Evolutionary conservation across 805 yeast species (phyloP), one percentile per base, ranked within the genome.

Genomic region (Ogataea angusta): DNA sequence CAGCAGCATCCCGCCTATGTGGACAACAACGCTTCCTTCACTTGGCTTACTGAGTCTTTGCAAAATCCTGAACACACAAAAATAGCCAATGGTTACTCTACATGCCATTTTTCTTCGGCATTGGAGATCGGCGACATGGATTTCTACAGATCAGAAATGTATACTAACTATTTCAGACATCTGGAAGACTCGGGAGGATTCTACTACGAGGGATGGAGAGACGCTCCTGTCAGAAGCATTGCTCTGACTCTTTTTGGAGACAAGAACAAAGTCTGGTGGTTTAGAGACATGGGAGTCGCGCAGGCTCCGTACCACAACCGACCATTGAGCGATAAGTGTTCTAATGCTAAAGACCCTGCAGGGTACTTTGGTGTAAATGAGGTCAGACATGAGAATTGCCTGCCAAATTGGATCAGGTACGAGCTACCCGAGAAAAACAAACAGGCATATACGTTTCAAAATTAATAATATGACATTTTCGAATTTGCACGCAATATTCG

Each of bases 21-120:
- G 19, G 76, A 77, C 45, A 62, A 72, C 32, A 68, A 84, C 65
- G 83, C 81, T 58, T 66, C 84, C 52, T 63, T 85, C 67, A 77
- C 75, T 30, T 88, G 84, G 68, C 65, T 89, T 26, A 79, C 88
- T 15, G 79, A 80, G 85, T 85, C 62, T 62, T 66, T 32, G 86
- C 90, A 45, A 72, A 73, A 44, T 67, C 78, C 79, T n/a, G 55
- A 59, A n/a, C 70, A 67, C 45, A 67, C 60, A 36, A 53, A 59
- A 12, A 53, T 48, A 6, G 67, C 75, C 1, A 54, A 65, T 21
- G 76, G 76, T 12, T 88, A 85, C 66, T 88, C 88, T 59, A 74
- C 80, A 43, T 88, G 96, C 61, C 95, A 87, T 62, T 84, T 85
- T 70, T 85, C 93, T 89, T 76, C 89, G 27, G 82, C 80, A 64